These are phyloP conservation scores for Helianthus tuberosus DNA, from an alignment of 129 eudicot genomes.

Conservation along the genomic window DNA sequence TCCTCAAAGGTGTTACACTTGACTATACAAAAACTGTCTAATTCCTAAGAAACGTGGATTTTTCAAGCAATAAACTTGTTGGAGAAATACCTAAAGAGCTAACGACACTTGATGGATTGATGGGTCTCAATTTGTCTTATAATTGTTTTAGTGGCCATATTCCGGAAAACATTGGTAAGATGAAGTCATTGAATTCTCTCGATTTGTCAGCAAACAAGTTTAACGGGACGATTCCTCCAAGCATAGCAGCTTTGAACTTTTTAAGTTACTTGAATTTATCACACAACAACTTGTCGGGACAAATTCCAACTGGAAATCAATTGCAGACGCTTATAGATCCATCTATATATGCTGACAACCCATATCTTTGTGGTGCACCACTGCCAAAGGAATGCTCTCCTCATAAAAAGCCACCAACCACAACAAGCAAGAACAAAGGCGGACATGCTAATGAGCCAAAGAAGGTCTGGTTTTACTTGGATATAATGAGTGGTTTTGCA, in stretches of 20 bases:
- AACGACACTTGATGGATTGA: neutral
- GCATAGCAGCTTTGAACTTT: neutral
- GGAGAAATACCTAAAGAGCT: conserved; percentile 26
- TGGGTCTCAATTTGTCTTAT: conserved; percentile 22
- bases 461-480: too few species aligned
- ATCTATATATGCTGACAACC: conserved; percentile 19
- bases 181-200: too few species aligned
- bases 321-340: conserved; percentile 29
- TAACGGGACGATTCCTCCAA: too few species aligned
- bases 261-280: conserved; percentile 28
- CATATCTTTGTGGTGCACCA: conserved; percentile 34
- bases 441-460: neutral
- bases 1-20: conserved; percentile 24
- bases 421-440: neutral
- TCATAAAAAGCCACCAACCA: neutral
- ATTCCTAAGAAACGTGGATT: neutral
- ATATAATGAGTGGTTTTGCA: too few species aligned
- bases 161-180: too few species aligned
- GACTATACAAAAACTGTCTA: neutral
- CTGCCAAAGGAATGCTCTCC: conserved; percentile 15
- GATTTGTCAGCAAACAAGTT: too few species aligned
- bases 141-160: neutral
- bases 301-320: conserved; percentile 29
- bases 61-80: neutral
- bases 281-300: conserved; percentile 25